These are phyloP conservation scores for Penicillium concentricum DNA, from an alignment of 2,329 filamentous ascomycete genomes.

Conservation along the genomic window DNA sequence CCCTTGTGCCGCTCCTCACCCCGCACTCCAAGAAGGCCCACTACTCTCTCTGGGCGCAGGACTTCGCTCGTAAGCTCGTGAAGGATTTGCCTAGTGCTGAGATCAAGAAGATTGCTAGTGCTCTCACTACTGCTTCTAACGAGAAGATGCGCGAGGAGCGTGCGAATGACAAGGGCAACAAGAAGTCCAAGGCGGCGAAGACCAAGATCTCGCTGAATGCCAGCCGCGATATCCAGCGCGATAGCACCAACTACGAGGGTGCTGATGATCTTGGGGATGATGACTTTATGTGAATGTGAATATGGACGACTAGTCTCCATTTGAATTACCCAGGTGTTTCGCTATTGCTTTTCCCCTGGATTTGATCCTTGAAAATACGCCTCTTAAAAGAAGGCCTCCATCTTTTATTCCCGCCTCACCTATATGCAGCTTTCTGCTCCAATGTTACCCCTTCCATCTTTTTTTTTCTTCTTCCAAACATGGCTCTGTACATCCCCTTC, in stretches of 20 bases:
- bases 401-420: background rate
- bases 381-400: background rate
- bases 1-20: slow-evolving; percentile 74
- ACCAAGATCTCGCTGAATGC: slow-evolving; percentile 80
- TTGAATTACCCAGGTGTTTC: slow-evolving; percentile 8
- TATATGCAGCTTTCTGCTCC: background rate
- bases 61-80: slow-evolving; percentile 82
- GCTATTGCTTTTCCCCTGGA: slow-evolving; percentile 4
- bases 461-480: background rate
- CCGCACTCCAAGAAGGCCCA: slow-evolving; percentile 82
- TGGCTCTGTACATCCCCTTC: slow-evolving; percentile 16
- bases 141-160: slow-evolving; percentile 99
- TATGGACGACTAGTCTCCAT: slow-evolving; percentile 11
- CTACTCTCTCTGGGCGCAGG: slow-evolving; percentile 85
- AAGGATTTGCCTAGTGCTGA: slow-evolving; percentile 88
- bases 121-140: slow-evolving; percentile 84
- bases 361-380: slow-evolving; percentile 13
- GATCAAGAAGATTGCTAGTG: slow-evolving; percentile 92
- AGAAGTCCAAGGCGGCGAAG: slow-evolving; percentile 97
- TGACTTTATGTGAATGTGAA: slow-evolving; percentile 48
- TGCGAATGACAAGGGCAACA: slow-evolving; percentile 84
- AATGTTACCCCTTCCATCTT: background rate
- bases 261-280: slow-evolving; percentile 76
- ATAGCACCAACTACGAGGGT: slow-evolving; percentile 77
- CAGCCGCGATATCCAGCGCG: slow-evolving; percentile 59